Conservation (phyloP, 306 rosid genomes). For the Castanea mollissima region DNA sequence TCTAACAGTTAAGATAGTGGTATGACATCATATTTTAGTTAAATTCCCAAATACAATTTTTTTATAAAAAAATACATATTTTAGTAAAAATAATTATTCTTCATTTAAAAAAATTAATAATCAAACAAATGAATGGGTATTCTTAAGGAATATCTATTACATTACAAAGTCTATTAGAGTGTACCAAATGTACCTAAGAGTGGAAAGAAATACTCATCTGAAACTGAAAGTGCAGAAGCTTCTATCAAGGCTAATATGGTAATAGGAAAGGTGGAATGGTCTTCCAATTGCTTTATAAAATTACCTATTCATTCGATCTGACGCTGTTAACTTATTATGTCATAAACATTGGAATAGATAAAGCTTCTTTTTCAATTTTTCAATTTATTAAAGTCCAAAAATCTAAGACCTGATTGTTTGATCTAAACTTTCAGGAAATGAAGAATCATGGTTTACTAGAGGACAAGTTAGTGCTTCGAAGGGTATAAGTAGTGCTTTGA, state of each 20-base stretch:
- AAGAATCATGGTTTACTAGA: constrained; percentile 42
- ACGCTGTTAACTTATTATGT: constrained; percentile 37
- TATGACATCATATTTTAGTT: too few species aligned
- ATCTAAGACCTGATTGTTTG: neutral
- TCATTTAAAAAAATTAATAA: too few species aligned
- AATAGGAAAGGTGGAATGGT: constrained; percentile 49
- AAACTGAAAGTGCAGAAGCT: neutral
- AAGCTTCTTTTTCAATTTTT: neutral
- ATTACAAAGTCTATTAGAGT: too few species aligned
- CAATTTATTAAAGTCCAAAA: too few species aligned
- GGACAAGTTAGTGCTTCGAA: constrained; percentile 38
- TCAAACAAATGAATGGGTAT: too few species aligned
- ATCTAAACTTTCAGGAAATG: constrained; percentile 45
- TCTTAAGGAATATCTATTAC: too few species aligned
- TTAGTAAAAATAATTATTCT: too few species aligned
- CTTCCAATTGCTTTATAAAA: constrained; percentile 57
- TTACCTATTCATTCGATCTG: constrained; percentile 55
- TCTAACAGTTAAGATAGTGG: too few species aligned
- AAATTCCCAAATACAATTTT: too few species aligned
- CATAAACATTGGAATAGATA: neutral
- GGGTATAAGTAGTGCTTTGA: neutral
- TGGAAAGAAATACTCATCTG: too few species aligned
- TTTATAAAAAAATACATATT: too few species aligned
- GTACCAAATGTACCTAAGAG: too few species aligned
- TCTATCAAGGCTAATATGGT: neutral